Evolutionary conservation across 176 grass and related monocot species (phyloP).

Genomic region (Otatea glauca): DNA sequence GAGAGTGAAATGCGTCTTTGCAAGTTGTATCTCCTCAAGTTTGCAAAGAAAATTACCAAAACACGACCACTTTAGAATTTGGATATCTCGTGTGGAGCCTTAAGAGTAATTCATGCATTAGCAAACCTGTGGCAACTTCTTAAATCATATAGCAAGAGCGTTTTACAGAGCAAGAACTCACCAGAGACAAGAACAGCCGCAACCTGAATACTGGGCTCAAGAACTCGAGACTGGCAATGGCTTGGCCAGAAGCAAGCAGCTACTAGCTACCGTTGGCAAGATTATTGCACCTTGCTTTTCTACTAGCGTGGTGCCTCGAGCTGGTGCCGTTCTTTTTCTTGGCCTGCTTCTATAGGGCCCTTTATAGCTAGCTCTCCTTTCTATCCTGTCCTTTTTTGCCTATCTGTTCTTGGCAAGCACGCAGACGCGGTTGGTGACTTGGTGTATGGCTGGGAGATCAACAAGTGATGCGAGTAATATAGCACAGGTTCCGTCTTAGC

Average conservation of each 20-base stretch:
- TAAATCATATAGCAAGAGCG: not conserved
- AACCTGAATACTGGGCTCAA: not conserved
- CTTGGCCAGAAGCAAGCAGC: not conserved
- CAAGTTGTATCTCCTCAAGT: not conserved
- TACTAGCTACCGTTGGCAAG: not conserved
- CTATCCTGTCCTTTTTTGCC: not conserved
- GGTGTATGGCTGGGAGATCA: not conserved
- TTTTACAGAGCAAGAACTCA: constrained; percentile 16
- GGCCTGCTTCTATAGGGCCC: constrained; percentile 4
- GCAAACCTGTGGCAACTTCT: not conserved
- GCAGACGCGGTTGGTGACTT: not conserved
- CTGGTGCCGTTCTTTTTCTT: constrained; percentile 19
- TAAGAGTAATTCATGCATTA: too few species aligned
- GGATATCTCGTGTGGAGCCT: too few species aligned
- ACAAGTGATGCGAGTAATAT: constrained; percentile 8
- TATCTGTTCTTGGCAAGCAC: not conserved
- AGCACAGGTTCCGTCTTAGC: not conserved
- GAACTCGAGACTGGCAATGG: not conserved
- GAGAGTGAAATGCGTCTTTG: not conserved
- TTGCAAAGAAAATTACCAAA: not conserved
- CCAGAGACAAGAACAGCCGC: constrained; percentile 17
- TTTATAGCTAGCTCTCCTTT: constrained; percentile 18
- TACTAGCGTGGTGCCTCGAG: constrained; percentile 25
- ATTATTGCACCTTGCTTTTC: not conserved
- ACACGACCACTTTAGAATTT: not conserved